Percentiles rank a stretch among this genome's conserved stretches.
Conservation (phyloP, 139 green algal genomes). For the Chlamydomonas incerta region DNA sequence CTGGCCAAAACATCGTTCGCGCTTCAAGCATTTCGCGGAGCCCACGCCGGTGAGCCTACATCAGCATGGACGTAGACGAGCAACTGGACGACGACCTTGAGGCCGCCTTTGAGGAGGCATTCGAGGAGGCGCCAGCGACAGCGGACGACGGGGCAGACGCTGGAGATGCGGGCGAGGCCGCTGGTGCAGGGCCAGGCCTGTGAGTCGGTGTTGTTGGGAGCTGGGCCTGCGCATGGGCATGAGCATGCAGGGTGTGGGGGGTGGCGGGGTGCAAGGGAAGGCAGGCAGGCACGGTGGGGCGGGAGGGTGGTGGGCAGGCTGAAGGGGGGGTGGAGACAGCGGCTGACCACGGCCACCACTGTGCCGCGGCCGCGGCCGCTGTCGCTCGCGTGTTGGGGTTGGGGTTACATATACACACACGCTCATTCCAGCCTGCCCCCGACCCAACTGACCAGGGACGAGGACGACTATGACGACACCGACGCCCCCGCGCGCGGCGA, state of each 20-base stretch:
- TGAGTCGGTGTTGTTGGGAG: no score
- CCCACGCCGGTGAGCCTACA: no score
- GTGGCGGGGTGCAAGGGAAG: no score
- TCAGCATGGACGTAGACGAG: constrained; percentile 24
- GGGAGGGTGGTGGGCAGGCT: no score
- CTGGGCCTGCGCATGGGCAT: not conserved
- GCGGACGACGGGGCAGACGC: not conserved
- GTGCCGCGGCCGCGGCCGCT: no score
- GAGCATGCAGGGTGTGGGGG: no score
- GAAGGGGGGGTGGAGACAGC: no score
- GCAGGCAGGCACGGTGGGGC: no score
- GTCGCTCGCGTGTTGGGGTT: not conserved
- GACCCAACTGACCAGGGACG: not conserved
- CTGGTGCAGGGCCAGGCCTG: not conserved
- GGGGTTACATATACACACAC: not conserved
- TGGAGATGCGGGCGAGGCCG: not conserved
- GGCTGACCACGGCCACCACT: no score
- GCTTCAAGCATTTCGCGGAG: no score
- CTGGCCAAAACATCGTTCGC: no score
- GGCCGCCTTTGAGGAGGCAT: not conserved
- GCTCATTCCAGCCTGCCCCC: not conserved
- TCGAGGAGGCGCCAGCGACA: not conserved
- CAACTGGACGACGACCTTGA: constrained; percentile 32
- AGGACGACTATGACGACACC: constrained; percentile 25
- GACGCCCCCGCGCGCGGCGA: not conserved